These are phyloP conservation scores for Termitomyces sp. DNA, from an alignment of 768 basidiomycete species.

Conservation along the genomic window DNA sequence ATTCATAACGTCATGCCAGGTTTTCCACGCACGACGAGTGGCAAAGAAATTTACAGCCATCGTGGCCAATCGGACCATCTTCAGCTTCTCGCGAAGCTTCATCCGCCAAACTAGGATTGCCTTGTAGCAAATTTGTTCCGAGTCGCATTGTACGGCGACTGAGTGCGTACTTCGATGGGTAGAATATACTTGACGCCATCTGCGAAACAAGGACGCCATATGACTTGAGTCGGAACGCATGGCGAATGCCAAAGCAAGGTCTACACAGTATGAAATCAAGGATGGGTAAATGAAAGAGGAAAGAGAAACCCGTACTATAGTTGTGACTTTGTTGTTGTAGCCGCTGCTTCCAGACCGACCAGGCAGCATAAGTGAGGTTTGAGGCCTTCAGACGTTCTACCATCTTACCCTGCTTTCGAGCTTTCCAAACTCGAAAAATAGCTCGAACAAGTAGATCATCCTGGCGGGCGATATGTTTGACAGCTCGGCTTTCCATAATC, in stretches of 20 bases:
- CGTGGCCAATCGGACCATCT: constrained; percentile 48
- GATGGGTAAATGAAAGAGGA: neutral
- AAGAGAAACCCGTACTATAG: constrained; percentile 35
- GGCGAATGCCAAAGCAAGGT: constrained; percentile 44
- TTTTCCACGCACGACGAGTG: constrained; percentile 38
- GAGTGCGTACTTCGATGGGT: constrained; percentile 40
- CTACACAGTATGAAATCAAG: constrained; percentile 21
- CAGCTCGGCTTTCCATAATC: constrained; percentile 50
- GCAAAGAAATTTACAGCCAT: constrained; percentile 46
- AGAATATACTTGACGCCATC: constrained; percentile 38
- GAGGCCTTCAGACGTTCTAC: constrained; percentile 45
- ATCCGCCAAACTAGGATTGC: constrained; percentile 51
- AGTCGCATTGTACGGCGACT: constrained; percentile 47
- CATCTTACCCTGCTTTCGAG: constrained; percentile 54
- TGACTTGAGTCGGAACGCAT: constrained; percentile 36
- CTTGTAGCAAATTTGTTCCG: constrained; percentile 30
- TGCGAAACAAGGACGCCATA: constrained; percentile 29
- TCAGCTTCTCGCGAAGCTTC: constrained; percentile 41
- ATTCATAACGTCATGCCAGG: constrained; percentile 41
- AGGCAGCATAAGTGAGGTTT: constrained; percentile 39
- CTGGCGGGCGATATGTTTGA: constrained; percentile 50
- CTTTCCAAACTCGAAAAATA: constrained; percentile 60
- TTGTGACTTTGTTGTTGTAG: constrained; percentile 30
- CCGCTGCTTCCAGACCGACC: constrained; percentile 45
- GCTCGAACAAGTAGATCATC: constrained; percentile 55